Percentiles rank a stretch among this genome's conserved stretches.
Conservation (phyloP, 75 land plant genomes). For the Pinus tabuliformis region DNA sequence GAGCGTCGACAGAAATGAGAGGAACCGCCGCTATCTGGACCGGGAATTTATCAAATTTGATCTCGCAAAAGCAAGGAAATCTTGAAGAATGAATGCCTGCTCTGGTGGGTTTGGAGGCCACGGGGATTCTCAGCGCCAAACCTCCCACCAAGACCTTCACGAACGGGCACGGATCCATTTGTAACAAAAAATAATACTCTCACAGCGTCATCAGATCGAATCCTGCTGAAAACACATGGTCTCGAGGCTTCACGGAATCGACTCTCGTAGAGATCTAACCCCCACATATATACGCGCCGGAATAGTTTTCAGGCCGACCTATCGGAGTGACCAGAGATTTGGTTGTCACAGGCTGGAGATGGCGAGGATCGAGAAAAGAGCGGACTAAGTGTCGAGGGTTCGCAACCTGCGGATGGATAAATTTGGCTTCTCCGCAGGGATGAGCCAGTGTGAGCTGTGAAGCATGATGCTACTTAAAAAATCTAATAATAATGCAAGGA, state of each 20-base stretch:
- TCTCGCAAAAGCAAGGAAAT: constrained; percentile 44
- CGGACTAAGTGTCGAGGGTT: background rate
- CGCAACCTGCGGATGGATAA: background rate
- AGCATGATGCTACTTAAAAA: background rate
- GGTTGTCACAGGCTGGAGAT: constrained; percentile 2
- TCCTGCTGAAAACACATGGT: background rate
- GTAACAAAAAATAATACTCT: background rate
- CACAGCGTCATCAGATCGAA: background rate
- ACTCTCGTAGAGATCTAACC: background rate
- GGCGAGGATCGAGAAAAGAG: background rate
- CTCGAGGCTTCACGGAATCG: background rate
- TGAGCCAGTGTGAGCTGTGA: constrained; percentile 2
- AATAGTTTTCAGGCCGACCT: background rate
- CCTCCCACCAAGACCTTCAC: constrained; percentile 41
- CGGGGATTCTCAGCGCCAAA: constrained; percentile 35
- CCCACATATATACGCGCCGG: background rate
- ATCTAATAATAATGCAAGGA: background rate
- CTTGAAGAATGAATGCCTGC: constrained; percentile 37
- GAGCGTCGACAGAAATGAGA: constrained; percentile 15
- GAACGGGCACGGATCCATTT: constrained; percentile 52
- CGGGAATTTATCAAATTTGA: constrained; percentile 21
- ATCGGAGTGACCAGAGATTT: background rate
- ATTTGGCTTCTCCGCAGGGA: background rate
- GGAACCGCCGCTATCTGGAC: constrained; percentile 34
- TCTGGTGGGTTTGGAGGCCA: constrained; percentile 30